Evolutionary conservation across 2,329 filamentous ascomycete genomes (phyloP).

Genomic region (Clarireedia monteithiana): DNA sequence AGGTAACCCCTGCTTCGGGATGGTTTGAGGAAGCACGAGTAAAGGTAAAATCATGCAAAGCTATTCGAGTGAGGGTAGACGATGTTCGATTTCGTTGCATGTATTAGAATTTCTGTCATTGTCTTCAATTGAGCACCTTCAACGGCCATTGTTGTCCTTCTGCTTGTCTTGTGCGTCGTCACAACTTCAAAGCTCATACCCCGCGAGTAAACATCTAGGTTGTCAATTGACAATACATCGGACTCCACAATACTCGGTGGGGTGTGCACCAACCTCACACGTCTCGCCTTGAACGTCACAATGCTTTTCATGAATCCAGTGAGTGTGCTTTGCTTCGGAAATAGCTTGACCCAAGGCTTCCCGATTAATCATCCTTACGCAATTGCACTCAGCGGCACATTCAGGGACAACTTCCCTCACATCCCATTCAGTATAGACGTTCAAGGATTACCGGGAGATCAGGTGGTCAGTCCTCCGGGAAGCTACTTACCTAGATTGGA

Average conservation of each 20-base stretch:
- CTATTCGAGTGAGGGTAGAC: too few relatives aligned
- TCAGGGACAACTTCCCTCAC: conserved; percentile 39
- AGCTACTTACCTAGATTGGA: conserved; percentile 24
- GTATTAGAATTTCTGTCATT: too few relatives aligned
- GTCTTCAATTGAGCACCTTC: too few relatives aligned
- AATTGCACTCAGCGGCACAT: conserved; percentile 37
- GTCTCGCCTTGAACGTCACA: neutral
- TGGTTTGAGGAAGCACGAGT: too few relatives aligned
- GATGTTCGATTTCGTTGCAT: too few relatives aligned
- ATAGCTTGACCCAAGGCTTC: conserved; percentile 48
- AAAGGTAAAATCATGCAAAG: too few relatives aligned
- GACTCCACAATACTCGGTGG: neutral
- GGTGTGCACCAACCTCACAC: neutral
- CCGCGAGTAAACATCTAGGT: neutral
- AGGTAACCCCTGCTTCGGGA: neutral
- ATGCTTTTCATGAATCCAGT: conserved; percentile 20
- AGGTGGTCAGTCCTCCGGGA: conserved; percentile 33
- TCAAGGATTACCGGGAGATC: conserved; percentile 45
- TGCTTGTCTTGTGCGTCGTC: too few relatives aligned
- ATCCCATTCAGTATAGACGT: conserved; percentile 35
- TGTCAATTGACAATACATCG: neutral
- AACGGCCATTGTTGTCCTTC: too few relatives aligned
- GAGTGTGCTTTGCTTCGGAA: conserved; percentile 26
- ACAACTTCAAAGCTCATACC: too few relatives aligned
- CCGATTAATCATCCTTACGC: conserved; percentile 45